Conservation (phyloP, 2,329 filamentous ascomycete species). For the Talaromyces atroroseus region DNA sequence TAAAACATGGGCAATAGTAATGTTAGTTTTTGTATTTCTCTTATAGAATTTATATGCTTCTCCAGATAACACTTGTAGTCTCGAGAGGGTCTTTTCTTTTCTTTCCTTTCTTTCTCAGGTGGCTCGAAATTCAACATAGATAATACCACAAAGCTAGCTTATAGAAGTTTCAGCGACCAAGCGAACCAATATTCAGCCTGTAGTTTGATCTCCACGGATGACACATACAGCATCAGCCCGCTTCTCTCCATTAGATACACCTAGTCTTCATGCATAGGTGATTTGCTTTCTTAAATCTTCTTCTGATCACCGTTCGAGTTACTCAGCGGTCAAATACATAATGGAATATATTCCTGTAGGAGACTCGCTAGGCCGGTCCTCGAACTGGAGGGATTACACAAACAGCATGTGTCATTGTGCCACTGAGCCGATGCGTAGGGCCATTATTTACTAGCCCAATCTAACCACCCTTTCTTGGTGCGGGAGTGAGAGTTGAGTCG, state of each 20-base stretch:
- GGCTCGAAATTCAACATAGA: not conserved
- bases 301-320: not conserved
- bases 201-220: not conserved
- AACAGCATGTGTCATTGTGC: not conserved
- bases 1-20: not conserved
- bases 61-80: constrained; percentile 1
- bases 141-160: not conserved
- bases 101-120: not conserved
- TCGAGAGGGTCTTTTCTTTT: not conserved
- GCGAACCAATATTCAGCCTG: not conserved
- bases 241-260: not conserved
- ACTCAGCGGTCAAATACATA: not conserved
- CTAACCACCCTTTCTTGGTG: constrained; percentile 29
- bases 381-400: not conserved
- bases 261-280: not conserved
- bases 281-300: not conserved
- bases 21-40: constrained; percentile 1
- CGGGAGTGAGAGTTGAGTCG: constrained; percentile 20
- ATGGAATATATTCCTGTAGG: not conserved
- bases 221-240: not conserved
- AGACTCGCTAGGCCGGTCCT: not conserved
- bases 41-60: not conserved
- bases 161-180: constrained; percentile 3
- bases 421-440: not conserved
- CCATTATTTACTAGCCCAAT: not conserved